Conservation (phyloP, 2,329 filamentous ascomycete genomes). For the Trichophyton mentagrophytes region DNA sequence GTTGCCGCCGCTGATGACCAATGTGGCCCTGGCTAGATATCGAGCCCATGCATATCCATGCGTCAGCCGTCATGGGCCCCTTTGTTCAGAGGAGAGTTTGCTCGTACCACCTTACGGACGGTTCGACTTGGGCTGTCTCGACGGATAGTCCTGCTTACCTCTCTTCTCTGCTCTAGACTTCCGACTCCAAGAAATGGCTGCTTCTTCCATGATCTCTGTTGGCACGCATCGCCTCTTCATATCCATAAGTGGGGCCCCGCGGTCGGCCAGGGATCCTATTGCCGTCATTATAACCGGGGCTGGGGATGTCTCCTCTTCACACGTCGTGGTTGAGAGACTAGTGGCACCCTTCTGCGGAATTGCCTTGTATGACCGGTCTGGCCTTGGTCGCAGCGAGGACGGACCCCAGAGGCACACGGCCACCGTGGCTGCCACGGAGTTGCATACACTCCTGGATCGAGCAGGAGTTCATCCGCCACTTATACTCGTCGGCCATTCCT, state of each 20-base stretch:
- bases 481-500: slow-evolving; percentile 29
- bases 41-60: not conserved
- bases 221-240: slow-evolving; percentile 23
- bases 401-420: slow-evolving; percentile 14
- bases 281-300: slow-evolving; percentile 26
- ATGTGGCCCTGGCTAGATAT: not conserved
- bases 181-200: not conserved
- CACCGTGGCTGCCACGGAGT: slow-evolving; percentile 20
- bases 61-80: not conserved
- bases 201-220: slow-evolving; percentile 16
- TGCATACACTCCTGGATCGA: slow-evolving; percentile 20
- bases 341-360: slow-evolving; percentile 20
- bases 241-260: slow-evolving; percentile 20
- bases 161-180: not conserved
- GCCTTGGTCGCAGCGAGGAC: slow-evolving; percentile 25
- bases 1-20: not conserved
- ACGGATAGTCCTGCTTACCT: not conserved
- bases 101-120: not conserved
- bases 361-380: slow-evolving; percentile 28
- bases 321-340: slow-evolving; percentile 22
- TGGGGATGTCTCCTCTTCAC: slow-evolving; percentile 25
- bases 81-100: not conserved
- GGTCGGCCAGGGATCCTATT: slow-evolving; percentile 18
- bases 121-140: not conserved
- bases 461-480: slow-evolving; percentile 19